Percentiles rank a stretch among this genome's conserved stretches.
Conservation (phyloP, 2,329 filamentous ascomycete species). For the Raffaelea ambrosiae region DNA sequence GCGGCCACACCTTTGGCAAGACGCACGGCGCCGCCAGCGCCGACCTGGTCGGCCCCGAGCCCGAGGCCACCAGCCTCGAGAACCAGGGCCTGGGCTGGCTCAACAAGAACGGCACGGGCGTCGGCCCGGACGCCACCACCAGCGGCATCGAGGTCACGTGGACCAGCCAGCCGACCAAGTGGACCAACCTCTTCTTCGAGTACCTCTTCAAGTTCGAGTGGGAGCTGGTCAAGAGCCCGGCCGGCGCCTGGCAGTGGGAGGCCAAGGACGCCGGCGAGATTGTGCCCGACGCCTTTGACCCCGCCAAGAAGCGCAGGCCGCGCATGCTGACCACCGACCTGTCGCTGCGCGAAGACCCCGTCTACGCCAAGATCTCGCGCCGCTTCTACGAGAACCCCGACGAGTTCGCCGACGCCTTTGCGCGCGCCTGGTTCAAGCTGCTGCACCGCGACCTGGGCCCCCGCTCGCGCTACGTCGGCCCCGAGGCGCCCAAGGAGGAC, state of each 20-base stretch:
- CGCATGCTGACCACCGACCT: slow-evolving; percentile 71
- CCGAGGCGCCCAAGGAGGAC: slow-evolving; percentile 61
- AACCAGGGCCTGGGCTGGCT: slow-evolving; percentile 65
- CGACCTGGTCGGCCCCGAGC: slow-evolving; percentile 58
- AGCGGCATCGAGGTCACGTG: slow-evolving; percentile 72
- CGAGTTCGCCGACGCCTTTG: slow-evolving; percentile 60
- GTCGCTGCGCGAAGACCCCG: slow-evolving; percentile 61
- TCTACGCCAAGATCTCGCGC: slow-evolving; percentile 67
- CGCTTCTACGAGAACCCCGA: slow-evolving; percentile 61
- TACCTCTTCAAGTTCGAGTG: slow-evolving; percentile 74
- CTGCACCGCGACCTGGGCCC: slow-evolving; percentile 74
- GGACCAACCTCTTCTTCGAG: slow-evolving; percentile 66
- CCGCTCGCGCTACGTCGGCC: slow-evolving; percentile 60
- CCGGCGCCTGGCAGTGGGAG: slow-evolving; percentile 68
- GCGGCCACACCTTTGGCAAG: slow-evolving; percentile 74
- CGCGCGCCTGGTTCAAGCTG: slow-evolving; percentile 75
- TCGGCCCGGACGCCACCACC: slow-evolving; percentile 66
- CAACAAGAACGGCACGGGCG: slow-evolving; percentile 56
- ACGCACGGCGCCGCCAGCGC: slow-evolving; percentile 63
- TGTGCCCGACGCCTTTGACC: slow-evolving; percentile 64
- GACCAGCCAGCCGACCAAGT: slow-evolving; percentile 68
- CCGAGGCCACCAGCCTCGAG: slow-evolving; percentile 54
- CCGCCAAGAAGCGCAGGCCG: slow-evolving; percentile 64
- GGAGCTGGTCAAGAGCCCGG: slow-evolving; percentile 67
- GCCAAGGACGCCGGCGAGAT: slow-evolving; percentile 59